Evolutionary conservation across 2,329 filamentous ascomycete species (phyloP), one percentile per base, ranked within the genome.

Genomic region (Calcarisporium arbuscula): DNA sequence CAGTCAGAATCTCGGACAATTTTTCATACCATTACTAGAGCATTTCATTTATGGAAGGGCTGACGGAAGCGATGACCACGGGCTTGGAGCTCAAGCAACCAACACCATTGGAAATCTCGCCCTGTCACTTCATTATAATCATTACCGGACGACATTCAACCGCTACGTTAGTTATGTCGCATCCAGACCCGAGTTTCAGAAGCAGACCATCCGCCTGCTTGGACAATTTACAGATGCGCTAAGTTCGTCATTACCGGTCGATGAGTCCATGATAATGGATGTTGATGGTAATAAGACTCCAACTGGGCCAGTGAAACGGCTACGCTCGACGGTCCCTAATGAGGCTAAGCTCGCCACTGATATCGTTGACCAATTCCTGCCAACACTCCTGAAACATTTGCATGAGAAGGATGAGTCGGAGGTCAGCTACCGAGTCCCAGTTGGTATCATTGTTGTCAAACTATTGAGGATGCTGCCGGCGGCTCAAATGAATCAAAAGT

Each of bases 401-500:
- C 89, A 95, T 49, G 81, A 94, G 50, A 96, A 95, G 58, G 86
- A 96, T 44, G 92, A 98, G 56, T 81, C 87, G 2, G 89, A 88
- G 32, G 90, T 98, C 58, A 95, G 89, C 62, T 77, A 92, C 34
- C 85, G 92, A 56, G 82, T 95, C 21, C 89, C 90, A 1, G 83
- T 95, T 5, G 89, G 88, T 18, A 77, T 95, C 22, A 87, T 92
- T 19, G 77, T 90, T 28, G 83, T 94, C 41, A 95, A 95, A 58
- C 71, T 96, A 12, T 67, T 98, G 34, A 84, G 83, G 40, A 65
- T 95, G 14, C 70, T 98, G 17, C 84, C 92, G 0, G 65, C 77
- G 30, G 68, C 80, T 6, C 76, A 86, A 31, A 77, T 95, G 53
- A 74, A 81, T 30, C 71, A 80, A 40, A 80, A 82, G 38, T 70